Evolutionary conservation across 140 eudicot species (phyloP), one percentile per base, ranked within the genome.

Genomic region (Bidens hawaiensis): DNA sequence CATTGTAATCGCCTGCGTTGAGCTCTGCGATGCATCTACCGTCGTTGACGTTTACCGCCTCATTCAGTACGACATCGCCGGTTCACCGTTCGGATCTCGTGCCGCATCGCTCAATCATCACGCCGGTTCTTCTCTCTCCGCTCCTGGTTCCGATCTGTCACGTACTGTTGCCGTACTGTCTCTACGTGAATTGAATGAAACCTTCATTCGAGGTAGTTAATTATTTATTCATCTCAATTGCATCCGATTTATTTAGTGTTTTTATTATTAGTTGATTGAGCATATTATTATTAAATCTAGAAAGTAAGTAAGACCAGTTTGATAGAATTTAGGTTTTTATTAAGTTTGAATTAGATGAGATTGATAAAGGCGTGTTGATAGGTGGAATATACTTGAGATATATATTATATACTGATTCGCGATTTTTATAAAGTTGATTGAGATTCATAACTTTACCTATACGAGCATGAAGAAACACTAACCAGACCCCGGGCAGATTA

Each of bases 41-140:
- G 97, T 82, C 58, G 97, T 94, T 49, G 97, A 88, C 54, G 99
- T 94, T 22, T 94, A 88, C 77, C 94, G 99, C 10, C 82, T 94
- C 45, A 93, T 94, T 1, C 99, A 94, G 86, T 94, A 94, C 58
- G 99, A 94, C 69, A 68, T 94, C 66, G 77, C 88, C 80, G 99
- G 99, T 33, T 88, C 78, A n/a, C 99, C 96, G 1, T 85, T 80
- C 10, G 99, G 99, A 81, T 94, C 99, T 62, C 97, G 97, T 9
- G 60, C 79, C 14, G 89, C 99, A 7, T 74, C 95, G 0, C 83
- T 94, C 61, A 94, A 88, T 59, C 97, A 88, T 68, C 97, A 94
- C 77, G 99, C 99, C 30, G 94, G 82, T 47, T 88, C 99, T 48
- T 80, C 95, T 1, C 54, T 83, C 4, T 80, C 77, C 19, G 72